phyloP scores from a whole-genome alignment of 2,329 filamentous ascomycete genomes.

The Grosmannia serpens region DNA sequence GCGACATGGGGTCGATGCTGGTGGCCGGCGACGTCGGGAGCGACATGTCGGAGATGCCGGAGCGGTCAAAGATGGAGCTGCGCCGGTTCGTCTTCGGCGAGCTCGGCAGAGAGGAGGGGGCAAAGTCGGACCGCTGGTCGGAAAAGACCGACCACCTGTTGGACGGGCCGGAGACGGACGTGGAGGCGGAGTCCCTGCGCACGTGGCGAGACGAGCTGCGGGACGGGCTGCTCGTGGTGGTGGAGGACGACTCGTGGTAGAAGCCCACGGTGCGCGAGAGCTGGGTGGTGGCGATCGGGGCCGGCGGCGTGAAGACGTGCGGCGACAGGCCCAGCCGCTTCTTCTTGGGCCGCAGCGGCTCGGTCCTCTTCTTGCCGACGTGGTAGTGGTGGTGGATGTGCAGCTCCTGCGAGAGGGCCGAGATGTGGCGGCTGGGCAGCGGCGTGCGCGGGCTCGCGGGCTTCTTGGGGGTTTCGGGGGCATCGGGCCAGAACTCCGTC shows the following conservation, averaged over 20 bases:
- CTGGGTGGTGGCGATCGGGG: conserved; percentile 28
- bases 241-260: conserved; percentile 14
- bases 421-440: conserved; percentile 10
- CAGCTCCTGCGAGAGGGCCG: conserved; percentile 55
- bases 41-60: conserved; percentile 52
- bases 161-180: conserved; percentile 26
- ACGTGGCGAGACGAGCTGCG: conserved; percentile 29
- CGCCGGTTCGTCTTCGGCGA: conserved; percentile 69
- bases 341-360: conserved; percentile 56
- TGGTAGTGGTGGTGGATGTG: conserved; percentile 96
- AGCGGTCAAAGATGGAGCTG: conserved; percentile 67
- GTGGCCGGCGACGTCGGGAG: conserved; percentile 75
- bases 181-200: conserved; percentile 39
- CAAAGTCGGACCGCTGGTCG: conserved; percentile 49
- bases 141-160: conserved; percentile 56
- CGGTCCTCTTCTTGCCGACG: conserved; percentile 44
- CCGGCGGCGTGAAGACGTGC: conserved; percentile 47
- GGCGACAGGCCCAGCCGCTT: conserved; percentile 55
- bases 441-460: conserved; percentile 11
- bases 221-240: conserved; percentile 16
- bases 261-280: conserved; percentile 26
- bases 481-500: neutral
- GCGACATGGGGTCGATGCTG: conserved; percentile 56
- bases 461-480: conserved; percentile 2
- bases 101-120: conserved; percentile 62